Percentiles rank a stretch among this genome's conserved stretches.
phyloP scores from a whole-genome alignment of 768 basidiomycete species.

The Leccinum obscurum region DNA sequence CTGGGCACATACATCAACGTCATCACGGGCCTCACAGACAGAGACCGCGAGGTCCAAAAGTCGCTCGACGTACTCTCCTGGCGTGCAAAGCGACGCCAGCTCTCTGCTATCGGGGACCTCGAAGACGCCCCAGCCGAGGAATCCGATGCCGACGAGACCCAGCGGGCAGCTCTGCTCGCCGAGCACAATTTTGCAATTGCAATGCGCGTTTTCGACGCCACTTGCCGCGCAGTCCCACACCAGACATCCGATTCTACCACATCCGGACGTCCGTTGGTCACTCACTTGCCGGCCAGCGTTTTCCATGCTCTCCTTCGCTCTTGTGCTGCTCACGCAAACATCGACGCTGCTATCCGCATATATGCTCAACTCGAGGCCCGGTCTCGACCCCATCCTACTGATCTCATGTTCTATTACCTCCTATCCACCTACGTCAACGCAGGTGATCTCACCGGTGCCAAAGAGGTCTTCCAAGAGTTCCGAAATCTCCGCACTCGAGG shows the following conservation, averaged over 20 bases:
- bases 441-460: conserved; percentile 48
- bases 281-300: conserved; percentile 34
- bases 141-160: conserved; percentile 28
- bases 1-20: conserved; percentile 58
- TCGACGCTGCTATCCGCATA: conserved; percentile 62
- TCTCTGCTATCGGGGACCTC: conserved; percentile 3
- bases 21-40: conserved; percentile 59
- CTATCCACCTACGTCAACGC: conserved; percentile 57
- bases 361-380: conserved; percentile 60
- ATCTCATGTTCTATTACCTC: conserved; percentile 50
- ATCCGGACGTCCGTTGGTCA: conserved; percentile 6
- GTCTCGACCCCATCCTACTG: conserved; percentile 30
- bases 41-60: conserved; percentile 63
- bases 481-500: conserved; percentile 40
- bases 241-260: conserved; percentile 12
- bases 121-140: conserved; percentile 16
- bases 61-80: conserved; percentile 44
- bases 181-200: conserved; percentile 77
- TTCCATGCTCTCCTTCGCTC: conserved; percentile 62
- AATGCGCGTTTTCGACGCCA: conserved; percentile 68
- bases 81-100: conserved; percentile 38
- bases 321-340: conserved; percentile 55
- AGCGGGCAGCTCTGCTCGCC: conserved; percentile 44
- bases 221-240: conserved; percentile 37
- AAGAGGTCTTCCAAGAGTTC: conserved; percentile 67